Base-by-base conservation (phyloP, 257 asterid species). In the Capsicum rhomboideum region DNA sequence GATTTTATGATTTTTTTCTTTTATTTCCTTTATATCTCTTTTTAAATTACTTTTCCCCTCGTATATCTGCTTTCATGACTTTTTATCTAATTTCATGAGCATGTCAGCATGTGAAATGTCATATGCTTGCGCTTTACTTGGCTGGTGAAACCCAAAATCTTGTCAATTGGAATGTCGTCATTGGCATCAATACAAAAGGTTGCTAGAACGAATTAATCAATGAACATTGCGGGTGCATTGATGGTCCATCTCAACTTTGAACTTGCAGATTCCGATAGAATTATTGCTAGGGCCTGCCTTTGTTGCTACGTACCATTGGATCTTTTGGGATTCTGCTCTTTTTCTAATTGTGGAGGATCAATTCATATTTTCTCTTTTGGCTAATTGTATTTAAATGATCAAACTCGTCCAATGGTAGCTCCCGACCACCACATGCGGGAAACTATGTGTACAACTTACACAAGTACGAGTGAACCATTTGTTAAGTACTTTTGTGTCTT, bases 371-470 rank as follows among this genome's bases (percentile, higher is more conserved):
- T 77, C 10, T 50, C 46, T 77, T 77, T 77, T 50, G 44, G 61
- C 20, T 52, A 77, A 50, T 50, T 31, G 16, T 77, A 16, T 49
- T 21, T 77, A 50, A 42, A 77, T 77, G 44, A 49, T 77, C 26
- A 50, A 50, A 50, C 8, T 28, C 17, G 6, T 31, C 50, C 78
- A 68, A 68, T 68, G 23, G 23, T 68, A 31, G 49, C 13, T 68
- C 78, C 78, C 58, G 80, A 46, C 82, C 82, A 78, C 13, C 21
- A 78, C 61, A 55, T 77, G 61, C 50, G 56, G 64, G 82, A 77
- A 77, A 77, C 63, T 77, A 77, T 44, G 28, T 78, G 82, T 78
- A 77, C 42, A 50, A 77, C 82, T 50, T 78, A 78, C 3, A 66
- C 40, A 29, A 66, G 46, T 29, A 66, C 74, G 37, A 66, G 46